phyloP scores from a whole-genome alignment of 352 stramenopile species.

The Phytophthora parvispora region DNA sequence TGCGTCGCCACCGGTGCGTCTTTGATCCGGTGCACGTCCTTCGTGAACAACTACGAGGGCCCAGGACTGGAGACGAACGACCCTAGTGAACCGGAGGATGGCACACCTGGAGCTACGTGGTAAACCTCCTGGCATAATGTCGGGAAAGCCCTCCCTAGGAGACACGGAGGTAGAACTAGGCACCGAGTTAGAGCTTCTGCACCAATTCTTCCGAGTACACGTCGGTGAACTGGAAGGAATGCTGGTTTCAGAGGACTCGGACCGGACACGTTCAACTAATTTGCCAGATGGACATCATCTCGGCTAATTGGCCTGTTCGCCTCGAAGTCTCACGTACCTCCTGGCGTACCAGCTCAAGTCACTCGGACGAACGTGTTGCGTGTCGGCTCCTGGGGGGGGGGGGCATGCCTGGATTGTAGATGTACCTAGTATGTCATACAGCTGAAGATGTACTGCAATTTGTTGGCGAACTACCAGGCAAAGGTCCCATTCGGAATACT shows the following conservation, averaged over 20 bases:
- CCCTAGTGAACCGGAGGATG: slow-evolving; percentile 2
- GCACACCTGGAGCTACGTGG: neutral
- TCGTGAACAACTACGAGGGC: slow-evolving; percentile 81
- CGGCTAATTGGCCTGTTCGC: no score
- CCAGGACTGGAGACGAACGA: slow-evolving; percentile 56
- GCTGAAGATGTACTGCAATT: no score
- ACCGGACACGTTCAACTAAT: no score
- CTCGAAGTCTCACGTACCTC: no score
- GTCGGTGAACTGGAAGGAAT: slow-evolving; percentile 51
- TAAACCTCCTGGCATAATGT: slow-evolving; percentile 1
- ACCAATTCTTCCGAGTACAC: slow-evolving; percentile 54
- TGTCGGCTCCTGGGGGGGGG: no score
- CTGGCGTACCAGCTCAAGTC: no score
- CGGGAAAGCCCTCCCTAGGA: slow-evolving; percentile 14
- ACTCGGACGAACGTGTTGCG: no score
- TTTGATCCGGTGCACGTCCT: slow-evolving; percentile 77
- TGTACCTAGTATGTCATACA: no score
- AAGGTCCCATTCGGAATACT: no score
- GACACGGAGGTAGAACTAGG: slow-evolving; percentile 29
- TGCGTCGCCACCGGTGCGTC: slow-evolving; percentile 62
- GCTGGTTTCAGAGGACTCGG: slow-evolving; percentile 48
- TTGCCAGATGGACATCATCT: no score
- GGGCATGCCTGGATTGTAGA: no score
- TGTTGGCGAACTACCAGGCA: no score
- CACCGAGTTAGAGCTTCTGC: slow-evolving; percentile 49